phyloP scores from a whole-genome alignment of 1,139 yeast genomes.

The Lodderomyces margitis region DNA sequence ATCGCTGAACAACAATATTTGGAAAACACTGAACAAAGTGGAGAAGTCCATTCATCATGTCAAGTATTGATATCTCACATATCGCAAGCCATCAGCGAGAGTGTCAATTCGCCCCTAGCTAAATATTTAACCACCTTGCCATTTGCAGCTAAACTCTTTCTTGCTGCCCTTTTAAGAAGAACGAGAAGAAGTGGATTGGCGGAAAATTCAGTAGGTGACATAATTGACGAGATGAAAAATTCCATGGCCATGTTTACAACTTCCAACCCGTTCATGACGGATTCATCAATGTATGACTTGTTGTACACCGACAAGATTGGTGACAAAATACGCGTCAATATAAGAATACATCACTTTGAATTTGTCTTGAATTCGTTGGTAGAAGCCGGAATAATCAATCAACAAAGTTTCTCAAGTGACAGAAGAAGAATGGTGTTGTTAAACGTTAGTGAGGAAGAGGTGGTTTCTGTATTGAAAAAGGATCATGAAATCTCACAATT shows the following conservation, averaged over 20 bases:
- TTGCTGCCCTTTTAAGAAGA: constrained; percentile 65
- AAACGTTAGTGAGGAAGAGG: constrained; percentile 69
- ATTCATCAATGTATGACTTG: constrained; percentile 11
- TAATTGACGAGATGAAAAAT: constrained; percentile 70
- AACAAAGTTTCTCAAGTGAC: constrained; percentile 68
- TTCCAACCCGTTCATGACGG: constrained; percentile 5
- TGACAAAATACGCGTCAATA: constrained; percentile 15
- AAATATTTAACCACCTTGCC: constrained; percentile 61
- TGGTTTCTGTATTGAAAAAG: constrained; percentile 54
- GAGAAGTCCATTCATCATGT: constrained; percentile 34
- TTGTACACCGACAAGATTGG: constrained; percentile 9
- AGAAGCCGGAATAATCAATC: constrained; percentile 73
- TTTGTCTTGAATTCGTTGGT: constrained; percentile 62
- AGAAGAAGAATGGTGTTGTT: constrained; percentile 62
- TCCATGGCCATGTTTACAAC: constrained; percentile 19
- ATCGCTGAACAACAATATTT: constrained; percentile 65
- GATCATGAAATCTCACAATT: constrained; percentile 36
- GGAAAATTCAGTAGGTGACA: constrained; percentile 71
- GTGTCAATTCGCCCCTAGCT: constrained; percentile 70
- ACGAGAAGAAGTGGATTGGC: constrained; percentile 68
- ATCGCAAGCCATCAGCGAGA: constrained; percentile 74
- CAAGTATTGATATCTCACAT: constrained; percentile 69
- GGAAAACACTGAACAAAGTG: constrained; percentile 18
- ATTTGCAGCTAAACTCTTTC: constrained; percentile 65
- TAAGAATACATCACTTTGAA: constrained; percentile 47